These are phyloP conservation scores for Microascus cirrosus DNA, from an alignment of 2,329 filamentous ascomycete genomes.

Conservation along the genomic window DNA sequence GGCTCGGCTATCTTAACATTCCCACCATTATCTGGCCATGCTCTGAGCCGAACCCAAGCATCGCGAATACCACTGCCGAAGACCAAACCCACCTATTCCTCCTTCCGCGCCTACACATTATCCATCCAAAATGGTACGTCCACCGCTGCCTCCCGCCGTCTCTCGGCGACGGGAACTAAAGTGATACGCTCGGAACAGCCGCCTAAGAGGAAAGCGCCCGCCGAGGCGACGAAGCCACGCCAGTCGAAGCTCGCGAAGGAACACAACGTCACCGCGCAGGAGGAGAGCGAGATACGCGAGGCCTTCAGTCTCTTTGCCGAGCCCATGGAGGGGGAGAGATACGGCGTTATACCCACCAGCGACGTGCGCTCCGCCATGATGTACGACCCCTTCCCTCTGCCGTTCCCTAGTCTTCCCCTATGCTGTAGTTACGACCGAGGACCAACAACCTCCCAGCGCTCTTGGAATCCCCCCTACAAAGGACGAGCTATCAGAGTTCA, in stretches of 20 bases:
- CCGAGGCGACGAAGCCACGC: slow-evolving; percentile 31
- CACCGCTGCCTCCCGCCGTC: neutral
- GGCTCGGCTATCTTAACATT: too few species aligned
- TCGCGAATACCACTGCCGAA: neutral
- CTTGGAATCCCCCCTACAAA: slow-evolving; percentile 60
- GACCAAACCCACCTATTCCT: neutral
- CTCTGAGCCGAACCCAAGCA: too few species aligned
- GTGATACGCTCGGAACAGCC: slow-evolving; percentile 22
- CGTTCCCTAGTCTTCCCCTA: slow-evolving; percentile 6
- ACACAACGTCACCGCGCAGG: slow-evolving; percentile 70
- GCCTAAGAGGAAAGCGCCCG: slow-evolving; percentile 37
- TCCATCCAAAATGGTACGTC: neutral
- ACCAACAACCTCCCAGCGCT: slow-evolving; percentile 41
- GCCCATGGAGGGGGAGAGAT: slow-evolving; percentile 59
- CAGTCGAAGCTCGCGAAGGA: slow-evolving; percentile 87
- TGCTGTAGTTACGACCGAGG: too few species aligned
- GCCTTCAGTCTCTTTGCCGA: slow-evolving; percentile 76
- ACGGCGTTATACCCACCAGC: slow-evolving; percentile 55
- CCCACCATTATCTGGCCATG: too few species aligned
- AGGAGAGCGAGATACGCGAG: slow-evolving; percentile 85
- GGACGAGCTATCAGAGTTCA: slow-evolving; percentile 63
- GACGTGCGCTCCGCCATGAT: slow-evolving; percentile 63
- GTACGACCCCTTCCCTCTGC: slow-evolving; percentile 31
- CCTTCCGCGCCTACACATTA: neutral
- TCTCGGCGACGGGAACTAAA: neutral